Evolutionary conservation across 345 rosid genomes (phyloP), one percentile per base, ranked within the genome.

Genomic region (Citrus cavaleriei): DNA sequence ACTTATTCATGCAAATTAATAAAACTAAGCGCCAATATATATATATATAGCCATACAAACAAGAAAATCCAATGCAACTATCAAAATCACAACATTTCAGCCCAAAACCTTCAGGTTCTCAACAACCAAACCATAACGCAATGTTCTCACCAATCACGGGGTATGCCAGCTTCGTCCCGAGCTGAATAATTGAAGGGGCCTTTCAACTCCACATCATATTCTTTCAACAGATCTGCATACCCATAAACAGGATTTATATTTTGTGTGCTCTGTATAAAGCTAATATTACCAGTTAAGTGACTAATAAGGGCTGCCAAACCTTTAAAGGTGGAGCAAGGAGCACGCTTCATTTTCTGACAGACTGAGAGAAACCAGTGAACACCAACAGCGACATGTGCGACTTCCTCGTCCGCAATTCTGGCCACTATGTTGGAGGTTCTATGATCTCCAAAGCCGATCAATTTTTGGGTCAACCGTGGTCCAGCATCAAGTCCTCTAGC

Each of bases 401-500:
- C 85, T 91, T 95, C 99, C 81, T 95, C 99, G 5, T 91, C 93
- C 24, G 98, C 94, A 27, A 95, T 93, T 84, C 81, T 86, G 65
- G 86, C 93, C 67, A 95, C 97, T 13, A 93, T 82, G 68, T 86
- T 85, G 28, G 99, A 93, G 68, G 97, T 91, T 81, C 83, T 90
- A 22, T 82, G 81, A 84, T 95, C 98, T 72, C 99, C 99, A 64
- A 90, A 95, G 10, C 98, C 97, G 1, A 88, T 85, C 87, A 95
- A 77, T 77, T 82, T 93, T 83, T 93, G 89, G 74, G 93, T 98
- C 64, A 95, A 86, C 70, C 98, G 92, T 68, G 98, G 98, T 80
- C 98, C 98, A 80, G 99, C 98, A 84, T 95, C 98, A 81, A 95
- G 99, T 62, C 97, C 99, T 81, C 98, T 86, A 59, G 99, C 99